Percentiles rank a stretch among this genome's conserved stretches.
Evolutionary conservation across 164 flowering plant genomes (phyloP).

Genomic region (Taxillus chinensis): DNA sequence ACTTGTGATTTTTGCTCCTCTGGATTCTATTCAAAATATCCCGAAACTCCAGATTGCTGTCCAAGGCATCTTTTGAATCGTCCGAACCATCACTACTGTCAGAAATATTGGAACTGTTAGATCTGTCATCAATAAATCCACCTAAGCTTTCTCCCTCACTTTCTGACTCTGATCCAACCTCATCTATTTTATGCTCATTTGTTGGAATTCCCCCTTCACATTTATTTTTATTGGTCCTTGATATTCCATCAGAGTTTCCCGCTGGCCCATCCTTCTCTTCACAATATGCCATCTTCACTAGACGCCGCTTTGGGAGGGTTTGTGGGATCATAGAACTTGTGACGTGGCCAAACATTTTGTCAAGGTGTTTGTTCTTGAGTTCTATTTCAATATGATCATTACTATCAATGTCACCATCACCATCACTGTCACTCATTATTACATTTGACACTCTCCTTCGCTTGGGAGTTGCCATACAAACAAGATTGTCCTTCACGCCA

Average conservation of each 20-base stretch:
- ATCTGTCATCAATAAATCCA: conserved; percentile 38
- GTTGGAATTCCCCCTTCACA: conserved; percentile 7
- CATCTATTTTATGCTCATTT: conserved; percentile 23
- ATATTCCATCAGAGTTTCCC: neutral
- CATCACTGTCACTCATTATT: conserved; percentile 30
- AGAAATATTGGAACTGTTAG: conserved; percentile 16
- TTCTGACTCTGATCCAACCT: conserved; percentile 23
- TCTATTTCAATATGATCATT: conserved; percentile 33
- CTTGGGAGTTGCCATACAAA: conserved; percentile 18
- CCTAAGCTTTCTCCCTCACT: conserved; percentile 38
- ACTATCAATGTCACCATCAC: conserved; percentile 42
- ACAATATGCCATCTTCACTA: conserved; percentile 17
- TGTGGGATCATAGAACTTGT: neutral
- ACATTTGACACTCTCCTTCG: conserved; percentile 27
- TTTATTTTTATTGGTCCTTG: neutral
- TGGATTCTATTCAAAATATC: conserved; percentile 27
- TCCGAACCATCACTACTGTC: conserved; percentile 10
- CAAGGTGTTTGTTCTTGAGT: conserved; percentile 18
- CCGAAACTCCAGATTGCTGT: conserved; percentile 12
- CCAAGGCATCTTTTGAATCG: conserved; percentile 20
- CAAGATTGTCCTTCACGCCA: conserved; percentile 4
- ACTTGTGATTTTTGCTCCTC: conserved; percentile 26
- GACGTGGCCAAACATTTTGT: conserved; percentile 8
- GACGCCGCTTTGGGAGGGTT: conserved; percentile 22
- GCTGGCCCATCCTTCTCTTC: conserved; percentile 10